Conservation (phyloP, 164 flowering plant genomes). For the Umbellularia californica region DNA sequence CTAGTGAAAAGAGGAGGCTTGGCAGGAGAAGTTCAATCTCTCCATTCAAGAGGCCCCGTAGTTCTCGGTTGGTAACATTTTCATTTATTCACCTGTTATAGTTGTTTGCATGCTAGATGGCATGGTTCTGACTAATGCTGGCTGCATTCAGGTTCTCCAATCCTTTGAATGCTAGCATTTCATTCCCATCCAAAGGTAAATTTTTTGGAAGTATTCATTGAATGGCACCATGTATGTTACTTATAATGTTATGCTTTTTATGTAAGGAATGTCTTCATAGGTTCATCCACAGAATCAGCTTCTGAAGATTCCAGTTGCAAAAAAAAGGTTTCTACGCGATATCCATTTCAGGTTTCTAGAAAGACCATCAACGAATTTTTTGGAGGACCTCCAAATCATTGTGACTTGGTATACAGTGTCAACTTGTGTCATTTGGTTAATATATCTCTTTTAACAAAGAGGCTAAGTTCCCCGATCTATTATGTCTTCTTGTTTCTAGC, state of each 20-base stretch:
- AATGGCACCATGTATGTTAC: background rate
- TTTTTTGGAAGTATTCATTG: background rate
- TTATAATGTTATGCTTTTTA: slow-evolving; percentile 7
- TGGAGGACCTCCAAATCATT: slow-evolving; percentile 40
- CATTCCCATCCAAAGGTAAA: slow-evolving; percentile 46
- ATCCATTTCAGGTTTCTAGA: slow-evolving; percentile 53
- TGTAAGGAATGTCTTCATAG: slow-evolving; percentile 28
- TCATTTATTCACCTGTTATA: background rate
- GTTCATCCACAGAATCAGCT: slow-evolving; percentile 29
- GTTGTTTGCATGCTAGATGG: background rate
- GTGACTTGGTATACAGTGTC: slow-evolving; percentile 35
- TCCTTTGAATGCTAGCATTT: slow-evolving; percentile 40
- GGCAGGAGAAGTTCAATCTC: slow-evolving; percentile 45
- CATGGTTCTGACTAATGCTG: background rate
- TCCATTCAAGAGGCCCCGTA: slow-evolving; percentile 90
- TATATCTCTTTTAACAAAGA: background rate
- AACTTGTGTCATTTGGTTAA: background rate
- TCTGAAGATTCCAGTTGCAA: slow-evolving; percentile 34
- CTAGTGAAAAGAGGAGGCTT: slow-evolving; percentile 41
- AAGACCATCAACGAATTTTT: slow-evolving; percentile 58
- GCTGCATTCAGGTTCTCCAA: slow-evolving; percentile 41
- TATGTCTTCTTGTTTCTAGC: slow-evolving; percentile 24
- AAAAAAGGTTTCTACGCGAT: slow-evolving; percentile 46
- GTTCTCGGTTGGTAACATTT: slow-evolving; percentile 30
- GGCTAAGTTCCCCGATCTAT: slow-evolving; percentile 16